A percentile compares a stretch with the other conserved stretches of the same genome.
Evolutionary conservation across 2,329 filamentous ascomycete species (phyloP).

Genomic region (Aspergillus ustus): DNA sequence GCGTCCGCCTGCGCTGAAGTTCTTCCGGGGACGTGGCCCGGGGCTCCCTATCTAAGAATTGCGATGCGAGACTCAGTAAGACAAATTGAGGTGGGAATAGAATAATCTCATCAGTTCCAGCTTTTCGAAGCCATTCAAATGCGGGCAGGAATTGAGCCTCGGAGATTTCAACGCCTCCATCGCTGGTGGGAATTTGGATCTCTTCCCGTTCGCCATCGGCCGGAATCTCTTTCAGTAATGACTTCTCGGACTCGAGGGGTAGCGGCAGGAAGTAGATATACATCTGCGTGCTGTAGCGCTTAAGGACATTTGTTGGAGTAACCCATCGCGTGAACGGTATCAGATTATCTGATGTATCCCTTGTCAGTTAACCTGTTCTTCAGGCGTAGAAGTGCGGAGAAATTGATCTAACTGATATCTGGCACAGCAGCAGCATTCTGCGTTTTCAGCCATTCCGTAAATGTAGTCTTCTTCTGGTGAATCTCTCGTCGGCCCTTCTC

Average conservation of each 20-base stretch:
- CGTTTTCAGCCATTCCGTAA: slow-evolving; percentile 66
- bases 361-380: neutral
- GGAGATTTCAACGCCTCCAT: slow-evolving; percentile 72
- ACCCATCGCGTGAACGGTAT: slow-evolving; percentile 91
- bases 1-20: slow-evolving; percentile 45
- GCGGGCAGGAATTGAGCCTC: slow-evolving; percentile 78
- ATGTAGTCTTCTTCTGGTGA: slow-evolving; percentile 68
- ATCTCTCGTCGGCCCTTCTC: slow-evolving; percentile 71
- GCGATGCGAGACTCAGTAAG: slow-evolving; percentile 57
- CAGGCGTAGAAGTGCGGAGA: neutral
- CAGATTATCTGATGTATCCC: slow-evolving; percentile 56
- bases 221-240: slow-evolving; percentile 38
- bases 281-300: slow-evolving; percentile 94
- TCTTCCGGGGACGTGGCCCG: slow-evolving; percentile 31
- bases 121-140: slow-evolving; percentile 69
- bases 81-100: slow-evolving; percentile 88
- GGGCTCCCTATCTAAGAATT: slow-evolving; percentile 52
- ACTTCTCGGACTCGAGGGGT: slow-evolving; percentile 38
- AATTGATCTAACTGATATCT: slow-evolving; percentile 61
- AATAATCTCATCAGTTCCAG: slow-evolving; percentile 70
- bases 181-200: slow-evolving; percentile 71
- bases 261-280: slow-evolving; percentile 88
- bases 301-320: slow-evolving; percentile 72
- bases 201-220: slow-evolving; percentile 55
- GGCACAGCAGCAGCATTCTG: slow-evolving; percentile 42